Base-by-base conservation (phyloP, 1,284 basidiomycete species). In the Volvariella surrecta region DNA sequence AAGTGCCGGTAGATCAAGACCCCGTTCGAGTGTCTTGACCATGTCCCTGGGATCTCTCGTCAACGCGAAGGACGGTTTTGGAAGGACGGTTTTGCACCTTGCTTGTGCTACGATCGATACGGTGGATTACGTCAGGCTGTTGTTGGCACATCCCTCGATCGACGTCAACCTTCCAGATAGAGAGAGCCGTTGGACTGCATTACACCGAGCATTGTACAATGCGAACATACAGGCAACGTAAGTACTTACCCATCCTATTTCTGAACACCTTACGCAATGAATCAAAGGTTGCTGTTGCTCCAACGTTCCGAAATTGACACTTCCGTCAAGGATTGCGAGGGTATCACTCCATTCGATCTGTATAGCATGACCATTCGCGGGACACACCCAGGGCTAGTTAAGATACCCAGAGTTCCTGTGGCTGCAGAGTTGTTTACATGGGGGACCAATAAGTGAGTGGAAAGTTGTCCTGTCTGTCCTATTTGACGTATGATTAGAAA, bases 281-380 rank as follows among this genome's bases (percentile, higher is more conserved):
- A 15, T 41, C 46, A 2, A 51, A 83, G 84, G 7, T 67, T 89
- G 37, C 66, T 93, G 13, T 70, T 99, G 4, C 66, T 93, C 32
- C 79, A 83, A 48, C 77, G 83, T 30, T 54, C 70, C 20, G 90
- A 95, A 54, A 79, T 79, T 15, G 91, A 98, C 55, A 62, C 71
- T 0, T 66, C 74, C 1, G 54, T 91, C 45, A 93, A 91, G 60
- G 96, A 99, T 56, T 59, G 70, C 30, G 95, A 98, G 56, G 95
- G 93, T 1, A 84, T 96, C 59, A 92, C 90, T 0, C 81, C 93
- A 0, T 94, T 94, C 51, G 95, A 99, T 56, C 66, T 99, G 19
- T 98, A 93, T 66, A 97, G 97, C 56, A 83, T 85, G 3, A 95
- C 91, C 0, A 69, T 96, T 22, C 75, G 81, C 47, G 82, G 78